Evolutionary conservation across 2,329 filamentous ascomycete species (phyloP).

Genomic region (Hymenotorrendiella dingleyae): DNA sequence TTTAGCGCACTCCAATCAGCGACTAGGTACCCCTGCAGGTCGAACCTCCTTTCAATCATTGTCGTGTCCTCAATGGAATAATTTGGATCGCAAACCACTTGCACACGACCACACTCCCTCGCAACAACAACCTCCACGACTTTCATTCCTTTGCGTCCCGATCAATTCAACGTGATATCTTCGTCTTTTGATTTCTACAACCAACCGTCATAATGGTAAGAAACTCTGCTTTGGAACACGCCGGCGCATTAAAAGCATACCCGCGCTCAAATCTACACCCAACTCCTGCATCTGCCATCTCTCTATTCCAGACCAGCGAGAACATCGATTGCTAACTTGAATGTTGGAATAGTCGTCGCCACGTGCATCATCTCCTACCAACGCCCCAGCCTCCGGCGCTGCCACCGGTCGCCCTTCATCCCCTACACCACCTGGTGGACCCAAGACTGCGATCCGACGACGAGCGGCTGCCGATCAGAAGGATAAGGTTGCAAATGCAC

Average conservation of each 20-base stretch:
- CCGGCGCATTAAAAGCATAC: background rate
- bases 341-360: conserved; percentile 28
- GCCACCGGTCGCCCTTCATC: conserved; percentile 75
- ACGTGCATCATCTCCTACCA: conserved; percentile 50
- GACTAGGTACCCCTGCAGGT: conserved; percentile 1
- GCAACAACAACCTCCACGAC: conserved; percentile 1
- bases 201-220: conserved; percentile 16
- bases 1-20: background rate
- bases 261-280: background rate
- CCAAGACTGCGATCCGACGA: conserved; percentile 90
- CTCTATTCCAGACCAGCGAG: background rate
- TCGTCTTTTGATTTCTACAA: background rate
- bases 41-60: conserved; percentile 23
- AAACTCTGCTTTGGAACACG: background rate
- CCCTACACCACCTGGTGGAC: conserved; percentile 84
- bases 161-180: conserved; percentile 2
- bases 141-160: conserved; percentile 9
- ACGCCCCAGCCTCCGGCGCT: conserved; percentile 45
- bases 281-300: background rate
- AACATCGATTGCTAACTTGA: background rate
- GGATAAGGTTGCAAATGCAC: conserved; percentile 90
- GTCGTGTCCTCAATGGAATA: conserved; percentile 26
- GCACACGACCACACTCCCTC: conserved; percentile 1
- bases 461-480: conserved; percentile 95
- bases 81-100: conserved; percentile 10